Evolutionary conservation across 805 yeast genomes (phyloP), one percentile per base, ranked within the genome.

Genomic region (Ogataea ganodermae): DNA sequence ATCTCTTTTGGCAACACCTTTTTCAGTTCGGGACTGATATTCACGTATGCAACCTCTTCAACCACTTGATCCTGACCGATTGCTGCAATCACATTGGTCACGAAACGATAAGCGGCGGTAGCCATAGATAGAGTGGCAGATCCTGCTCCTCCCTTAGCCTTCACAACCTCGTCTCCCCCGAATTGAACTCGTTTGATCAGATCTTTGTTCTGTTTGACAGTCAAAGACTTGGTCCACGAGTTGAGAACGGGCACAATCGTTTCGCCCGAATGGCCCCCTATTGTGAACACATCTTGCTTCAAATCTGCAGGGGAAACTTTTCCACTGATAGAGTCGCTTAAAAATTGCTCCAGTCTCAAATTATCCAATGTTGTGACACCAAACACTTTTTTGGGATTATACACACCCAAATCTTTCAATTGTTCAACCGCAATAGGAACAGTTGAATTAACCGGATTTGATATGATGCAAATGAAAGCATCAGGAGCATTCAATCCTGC

Each of bases 41-140:
- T 56, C 51, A 86, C 85, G 60, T 79, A 86, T 42, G 88, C 64
- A 63, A 85, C 80, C 71, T 83, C 88, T 52, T 81, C 70, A 49
- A 84, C 76, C 57, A 80, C 85, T 52, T 67, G 69, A 66, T 79
- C 84, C 61, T 84, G 87, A 41, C 77, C 78, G 53, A 79, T 72
- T 66, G 87, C 88, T 61, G 75, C 68, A 60, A 84, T 69, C 32
- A 83, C 81, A 24, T 86, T 70, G 62, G 80, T 51, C 73, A 57
- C 87, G 80, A 66, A 85, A 67, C 83, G 79, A 73, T 79, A 86
- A 23, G 95, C 97, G 28, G 97, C 96, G 59, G 83, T 85, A 10
- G 97, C 97, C 97, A 91, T 92, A 22, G 96, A 86, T 56, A 91
- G 76, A 27, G 98, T 91, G 46, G 97, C 97, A 36, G 96, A 89